Conservation (phyloP, 768 basidiomycete genomes). For the Auricularia heimuer region DNA sequence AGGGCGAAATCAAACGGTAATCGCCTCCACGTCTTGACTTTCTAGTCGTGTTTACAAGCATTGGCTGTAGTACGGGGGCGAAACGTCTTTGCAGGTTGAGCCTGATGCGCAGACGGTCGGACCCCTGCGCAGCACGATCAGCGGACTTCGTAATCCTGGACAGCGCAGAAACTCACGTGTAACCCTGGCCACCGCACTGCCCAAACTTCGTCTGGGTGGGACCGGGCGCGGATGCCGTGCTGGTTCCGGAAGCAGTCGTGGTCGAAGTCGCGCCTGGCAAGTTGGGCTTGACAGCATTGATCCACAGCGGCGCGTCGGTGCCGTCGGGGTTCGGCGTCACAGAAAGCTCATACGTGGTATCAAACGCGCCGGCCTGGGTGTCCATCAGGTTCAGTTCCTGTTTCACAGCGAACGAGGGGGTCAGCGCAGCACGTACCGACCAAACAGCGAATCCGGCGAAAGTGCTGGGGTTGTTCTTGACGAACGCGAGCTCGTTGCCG, state of each 20-base stretch:
- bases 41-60: too few relatives aligned
- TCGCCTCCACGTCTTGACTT: too few relatives aligned
- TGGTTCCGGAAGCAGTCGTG: neutral
- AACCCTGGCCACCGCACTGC: slow-evolving; percentile 39
- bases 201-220: slow-evolving; percentile 36
- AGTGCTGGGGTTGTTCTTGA: slow-evolving; percentile 33
- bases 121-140: neutral
- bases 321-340: slow-evolving; percentile 39
- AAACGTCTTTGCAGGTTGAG: neutral
- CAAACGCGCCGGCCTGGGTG: slow-evolving; percentile 31
- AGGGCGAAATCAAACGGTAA: too few relatives aligned
- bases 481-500: slow-evolving; percentile 32
- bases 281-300: slow-evolving; percentile 13
- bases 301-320: slow-evolving; percentile 29
- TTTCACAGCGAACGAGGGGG: neutral
- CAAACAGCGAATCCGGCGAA: slow-evolving; percentile 45
- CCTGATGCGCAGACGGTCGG: slow-evolving; percentile 1
- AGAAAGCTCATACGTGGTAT: slow-evolving; percentile 38
- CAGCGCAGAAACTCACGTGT: neutral
- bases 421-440: slow-evolving; percentile 22
- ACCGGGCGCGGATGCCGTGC: slow-evolving; percentile 22
- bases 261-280: neutral
- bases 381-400: neutral
- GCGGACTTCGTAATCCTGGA: neutral
- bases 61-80: neutral